These are phyloP conservation scores for Taphrina pruni DNA, from an alignment of 1,139 yeast species.

Conservation along the genomic window DNA sequence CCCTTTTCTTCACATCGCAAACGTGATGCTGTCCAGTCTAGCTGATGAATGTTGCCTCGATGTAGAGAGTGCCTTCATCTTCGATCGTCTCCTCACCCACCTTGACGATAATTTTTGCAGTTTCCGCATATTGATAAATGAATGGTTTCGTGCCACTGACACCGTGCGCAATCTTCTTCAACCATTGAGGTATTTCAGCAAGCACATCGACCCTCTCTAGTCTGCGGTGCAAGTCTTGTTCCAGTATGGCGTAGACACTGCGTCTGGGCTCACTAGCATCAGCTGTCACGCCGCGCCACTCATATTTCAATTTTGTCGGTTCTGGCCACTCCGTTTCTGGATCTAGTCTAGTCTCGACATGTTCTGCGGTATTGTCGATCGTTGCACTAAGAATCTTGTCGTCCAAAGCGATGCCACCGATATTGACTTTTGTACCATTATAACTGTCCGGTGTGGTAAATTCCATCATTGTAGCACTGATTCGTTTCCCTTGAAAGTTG, in stretches of 20 bases:
- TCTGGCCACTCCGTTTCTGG: constrained; percentile 94
- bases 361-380: constrained; percentile 68
- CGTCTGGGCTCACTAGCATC: constrained; percentile 46
- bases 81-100: constrained; percentile 49
- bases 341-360: constrained; percentile 61
- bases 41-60: constrained; percentile 66
- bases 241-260: constrained; percentile 55
- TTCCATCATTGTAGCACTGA: constrained; percentile 87
- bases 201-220: constrained; percentile 94
- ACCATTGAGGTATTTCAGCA: constrained; percentile 95
- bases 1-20: neutral
- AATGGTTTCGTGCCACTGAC: constrained; percentile 95
- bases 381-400: constrained; percentile 71
- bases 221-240: constrained; percentile 54
- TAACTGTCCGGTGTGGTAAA: constrained; percentile 92
- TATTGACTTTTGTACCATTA: constrained; percentile 77
- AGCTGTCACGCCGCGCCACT: constrained; percentile 58
- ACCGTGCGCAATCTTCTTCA: constrained; percentile 89
- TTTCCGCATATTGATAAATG: constrained; percentile 85
- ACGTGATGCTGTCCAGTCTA: constrained; percentile 24
- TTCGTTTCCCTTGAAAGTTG: constrained; percentile 78
- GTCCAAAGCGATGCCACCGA: constrained; percentile 74
- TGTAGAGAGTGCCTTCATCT: constrained; percentile 62
- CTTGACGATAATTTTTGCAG: constrained; percentile 52
- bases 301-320: constrained; percentile 71